phyloP scores from a whole-genome alignment of 116 monocot species.

The Posidonia oceanica region DNA sequence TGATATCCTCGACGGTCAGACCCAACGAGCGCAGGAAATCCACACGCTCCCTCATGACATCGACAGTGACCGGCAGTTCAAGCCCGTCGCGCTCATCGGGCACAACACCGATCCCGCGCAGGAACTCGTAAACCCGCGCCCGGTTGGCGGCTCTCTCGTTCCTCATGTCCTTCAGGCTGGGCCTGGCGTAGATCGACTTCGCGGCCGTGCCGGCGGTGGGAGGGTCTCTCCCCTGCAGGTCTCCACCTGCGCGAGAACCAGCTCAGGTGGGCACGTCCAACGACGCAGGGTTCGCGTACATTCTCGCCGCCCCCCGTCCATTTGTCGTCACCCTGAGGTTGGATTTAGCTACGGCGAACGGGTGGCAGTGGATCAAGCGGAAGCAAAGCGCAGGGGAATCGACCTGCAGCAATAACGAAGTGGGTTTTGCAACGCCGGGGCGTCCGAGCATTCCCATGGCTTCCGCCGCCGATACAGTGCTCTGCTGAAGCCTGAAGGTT shows the following conservation, averaged over 20 bases:
- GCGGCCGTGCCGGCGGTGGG: conserved; percentile 12
- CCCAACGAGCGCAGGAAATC: conserved; percentile 82
- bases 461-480: too few relatives aligned
- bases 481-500: too few relatives aligned
- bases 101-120: conserved; percentile 46
- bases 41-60: conserved; percentile 81
- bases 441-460: too few relatives aligned
- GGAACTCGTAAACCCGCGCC: conserved; percentile 61
- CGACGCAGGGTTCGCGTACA: conserved; percentile 4
- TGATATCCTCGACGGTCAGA: conserved; percentile 70
- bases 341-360: not conserved
- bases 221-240: not conserved
- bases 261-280: not conserved
- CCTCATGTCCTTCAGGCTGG: conserved; percentile 55
- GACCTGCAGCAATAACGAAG: conserved; percentile 8
- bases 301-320: not conserved
- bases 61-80: conserved; percentile 76
- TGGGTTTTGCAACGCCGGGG: conserved; percentile 4
- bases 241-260: not conserved
- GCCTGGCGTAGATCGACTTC: conserved; percentile 58
- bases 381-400: conserved; percentile 12
- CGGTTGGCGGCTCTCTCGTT: conserved; percentile 45
- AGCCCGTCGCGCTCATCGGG: conserved; percentile 89
- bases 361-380: conserved; percentile 8
- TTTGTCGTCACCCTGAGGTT: not conserved